Base-by-base conservation (phyloP, 176 grass and related monocot species). In the Hsuehochloa calcarea region DNA sequence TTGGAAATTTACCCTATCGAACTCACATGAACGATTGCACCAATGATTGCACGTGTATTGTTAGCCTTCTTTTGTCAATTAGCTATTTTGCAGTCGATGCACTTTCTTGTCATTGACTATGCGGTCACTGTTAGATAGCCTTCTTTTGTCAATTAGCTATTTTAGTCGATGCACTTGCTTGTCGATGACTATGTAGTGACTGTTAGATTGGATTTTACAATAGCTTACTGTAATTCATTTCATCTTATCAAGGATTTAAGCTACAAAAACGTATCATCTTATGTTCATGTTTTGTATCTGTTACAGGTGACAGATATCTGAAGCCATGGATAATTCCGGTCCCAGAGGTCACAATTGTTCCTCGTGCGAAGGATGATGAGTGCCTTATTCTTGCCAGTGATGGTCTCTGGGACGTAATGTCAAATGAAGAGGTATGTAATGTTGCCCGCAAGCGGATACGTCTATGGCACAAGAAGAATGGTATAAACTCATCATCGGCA, bases 261-360 rank as follows among this genome's bases (percentile, higher is more conserved):
- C 10, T 79, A 44, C 16, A 70, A 17, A 40, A 68, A 37, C 45
- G 67, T 49, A 10, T 61, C 20, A 23, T 23, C 55, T 59, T 59
- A 15, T 84, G 22, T 65, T 74, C 37, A 43, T 73, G 35, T 55
- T 37, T 39, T 83, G 8, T 74, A 60, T 70, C 39, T 78, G 46
- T 68, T 84, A 80, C 93, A 96, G 94, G 93, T 47, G 93, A 97
- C 78, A 88, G 92, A 78, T 97, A 94, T 72, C 85, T 97, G 77
- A 94, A 97, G 86, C 94, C 94, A 70, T 94, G 92, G 88, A 97
- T 97, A 76, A 97, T 94, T 72, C 86, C 92, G 15, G 94, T 89
- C 63, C 94, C 94, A 37, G 94, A 97, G 79, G 86, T 94, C 31
- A 90, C 88, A 27, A 78, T 97, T 50, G 70, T 94, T 94, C 80